These are phyloP conservation scores for Pseudocercospora cruenta DNA, from an alignment of 2,329 filamentous ascomycete species.

Conservation along the genomic window DNA sequence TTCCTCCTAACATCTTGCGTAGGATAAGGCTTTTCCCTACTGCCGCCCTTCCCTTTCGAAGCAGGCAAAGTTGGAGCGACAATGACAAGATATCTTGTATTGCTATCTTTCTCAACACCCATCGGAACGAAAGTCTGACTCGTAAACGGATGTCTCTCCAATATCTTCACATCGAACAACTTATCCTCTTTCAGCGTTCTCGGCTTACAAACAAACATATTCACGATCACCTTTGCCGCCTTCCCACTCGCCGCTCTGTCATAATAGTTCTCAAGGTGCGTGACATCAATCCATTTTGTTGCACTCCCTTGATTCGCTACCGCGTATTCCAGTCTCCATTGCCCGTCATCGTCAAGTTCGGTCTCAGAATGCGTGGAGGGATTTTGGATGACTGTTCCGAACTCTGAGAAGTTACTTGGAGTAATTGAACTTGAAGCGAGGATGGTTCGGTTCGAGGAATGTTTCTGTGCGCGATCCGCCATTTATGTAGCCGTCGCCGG, in stretches of 20 bases:
- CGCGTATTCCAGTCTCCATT: slow-evolving; percentile 49
- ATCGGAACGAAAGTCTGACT: slow-evolving; percentile 91
- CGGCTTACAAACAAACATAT: slow-evolving; percentile 85
- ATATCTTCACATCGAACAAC: slow-evolving; percentile 68
- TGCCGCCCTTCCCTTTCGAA: neutral
- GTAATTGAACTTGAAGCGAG: slow-evolving; percentile 66
- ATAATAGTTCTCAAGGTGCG: slow-evolving; percentile 74
- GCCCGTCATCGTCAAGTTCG: slow-evolving; percentile 17
- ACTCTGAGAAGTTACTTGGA: slow-evolving; percentile 70
- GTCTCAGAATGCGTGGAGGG: slow-evolving; percentile 52
- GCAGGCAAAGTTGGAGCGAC: slow-evolving; percentile 77
- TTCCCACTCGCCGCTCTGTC: slow-evolving; percentile 62
- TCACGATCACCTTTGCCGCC: slow-evolving; percentile 68
- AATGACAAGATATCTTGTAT: slow-evolving; percentile 74
- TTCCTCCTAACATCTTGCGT: slow-evolving; percentile 46
- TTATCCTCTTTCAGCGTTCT: slow-evolving; percentile 51
- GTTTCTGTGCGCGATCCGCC: slow-evolving; percentile 28
- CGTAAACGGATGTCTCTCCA: slow-evolving; percentile 92
- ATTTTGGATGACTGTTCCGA: slow-evolving; percentile 81
- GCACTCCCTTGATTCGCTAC: slow-evolving; percentile 85
- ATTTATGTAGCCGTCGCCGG: slow-evolving; percentile 19
- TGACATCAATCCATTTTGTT: slow-evolving; percentile 81
- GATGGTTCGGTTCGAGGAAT: slow-evolving; percentile 51
- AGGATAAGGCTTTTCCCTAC: slow-evolving; percentile 32
- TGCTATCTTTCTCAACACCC: slow-evolving; percentile 53